phyloP scores from a whole-genome alignment of 805 yeast genomes.

The Huiozyma naganishii region DNA sequence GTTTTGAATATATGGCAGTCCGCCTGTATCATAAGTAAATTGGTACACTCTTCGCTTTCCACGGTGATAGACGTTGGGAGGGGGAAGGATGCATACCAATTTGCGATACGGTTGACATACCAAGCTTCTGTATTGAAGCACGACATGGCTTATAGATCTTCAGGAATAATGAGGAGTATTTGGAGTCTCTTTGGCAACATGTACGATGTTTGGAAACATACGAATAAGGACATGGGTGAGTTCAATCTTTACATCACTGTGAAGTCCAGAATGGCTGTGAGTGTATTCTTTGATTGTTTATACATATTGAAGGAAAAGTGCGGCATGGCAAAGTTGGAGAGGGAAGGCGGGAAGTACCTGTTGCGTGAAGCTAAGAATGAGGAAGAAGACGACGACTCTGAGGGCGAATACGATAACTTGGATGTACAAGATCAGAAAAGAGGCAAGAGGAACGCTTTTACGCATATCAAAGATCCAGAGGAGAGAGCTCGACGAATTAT shows the following conservation, averaged over 20 bases:
- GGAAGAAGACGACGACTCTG: constrained; percentile 18
- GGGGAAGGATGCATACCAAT: constrained; percentile 59
- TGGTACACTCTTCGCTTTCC: constrained; percentile 65
- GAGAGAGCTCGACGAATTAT: constrained; percentile 54
- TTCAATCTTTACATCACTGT: constrained; percentile 42
- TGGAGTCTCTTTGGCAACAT: constrained; percentile 78
- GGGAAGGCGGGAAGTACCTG: constrained; percentile 16
- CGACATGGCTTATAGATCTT: constrained; percentile 85
- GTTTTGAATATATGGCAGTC: constrained; percentile 86
- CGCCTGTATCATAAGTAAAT: constrained; percentile 68
- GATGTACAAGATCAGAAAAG: constrained; percentile 4
- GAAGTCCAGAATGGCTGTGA: constrained; percentile 81
- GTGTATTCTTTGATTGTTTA: constrained; percentile 83
- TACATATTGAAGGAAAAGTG: constrained; percentile 78
- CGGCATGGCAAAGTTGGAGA: constrained; percentile 63
- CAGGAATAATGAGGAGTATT: constrained; percentile 88
- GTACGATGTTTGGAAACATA: constrained; percentile 32
- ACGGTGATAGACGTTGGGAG: constrained; percentile 54
- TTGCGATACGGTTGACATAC: constrained; percentile 56
- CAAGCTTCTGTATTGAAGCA: constrained; percentile 81
- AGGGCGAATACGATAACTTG: not conserved
- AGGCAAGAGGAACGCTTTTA: constrained; percentile 27
- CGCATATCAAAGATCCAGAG: constrained; percentile 24
- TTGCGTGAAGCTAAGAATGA: constrained; percentile 4
- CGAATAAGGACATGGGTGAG: constrained; percentile 8